These are phyloP conservation scores for Pythium pectinolyticum DNA, from an alignment of 352 stramenopile species.

Conservation along the genomic window DNA sequence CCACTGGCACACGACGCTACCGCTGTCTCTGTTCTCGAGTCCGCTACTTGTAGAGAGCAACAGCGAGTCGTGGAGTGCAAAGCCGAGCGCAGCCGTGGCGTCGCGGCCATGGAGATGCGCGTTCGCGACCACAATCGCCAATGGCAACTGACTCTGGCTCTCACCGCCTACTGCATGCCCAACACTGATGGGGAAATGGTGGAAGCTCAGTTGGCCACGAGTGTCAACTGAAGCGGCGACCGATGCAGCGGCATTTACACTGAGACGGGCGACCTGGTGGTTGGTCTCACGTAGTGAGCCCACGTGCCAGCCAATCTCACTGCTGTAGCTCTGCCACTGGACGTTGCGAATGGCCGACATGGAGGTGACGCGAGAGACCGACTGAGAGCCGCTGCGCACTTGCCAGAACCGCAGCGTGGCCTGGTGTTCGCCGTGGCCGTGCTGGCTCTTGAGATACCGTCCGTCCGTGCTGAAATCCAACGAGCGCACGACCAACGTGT, in stretches of 20 bases:
- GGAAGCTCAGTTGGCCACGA: slow-evolving; percentile 23
- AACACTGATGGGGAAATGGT: slow-evolving; percentile 23
- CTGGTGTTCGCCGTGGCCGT: slow-evolving; percentile 22
- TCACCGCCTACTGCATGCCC: not conserved
- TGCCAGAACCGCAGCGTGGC: slow-evolving; percentile 63
- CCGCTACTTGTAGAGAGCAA: slow-evolving; percentile 46
- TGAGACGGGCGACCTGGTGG: not conserved
- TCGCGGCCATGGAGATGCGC: slow-evolving; percentile 17
- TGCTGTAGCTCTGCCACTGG: slow-evolving; percentile 56
- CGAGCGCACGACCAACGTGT: slow-evolving; percentile 22
- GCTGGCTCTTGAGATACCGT: slow-evolving; percentile 56
- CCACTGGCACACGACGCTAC: slow-evolving; percentile 71
- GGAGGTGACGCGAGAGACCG: slow-evolving; percentile 50
- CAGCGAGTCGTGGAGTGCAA: slow-evolving; percentile 65
- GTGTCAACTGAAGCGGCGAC: slow-evolving; percentile 22
- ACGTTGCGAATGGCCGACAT: slow-evolving; percentile 43
- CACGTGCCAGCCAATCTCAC: slow-evolving; percentile 47
- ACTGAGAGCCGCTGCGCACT: slow-evolving; percentile 36
- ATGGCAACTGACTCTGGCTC: not conserved
- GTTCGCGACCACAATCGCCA: slow-evolving; percentile 16
- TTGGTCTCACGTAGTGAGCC: slow-evolving; percentile 18
- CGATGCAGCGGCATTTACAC: slow-evolving; percentile 15
- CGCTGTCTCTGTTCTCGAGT: slow-evolving; percentile 18
- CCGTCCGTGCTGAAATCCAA: slow-evolving; percentile 74
- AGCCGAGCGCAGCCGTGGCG: slow-evolving; percentile 21